Evolutionary conservation across 2,329 filamentous ascomycete species (phyloP), one percentile per base, ranked within the genome.

Genomic region (Exophiala dermatitidis): DNA sequence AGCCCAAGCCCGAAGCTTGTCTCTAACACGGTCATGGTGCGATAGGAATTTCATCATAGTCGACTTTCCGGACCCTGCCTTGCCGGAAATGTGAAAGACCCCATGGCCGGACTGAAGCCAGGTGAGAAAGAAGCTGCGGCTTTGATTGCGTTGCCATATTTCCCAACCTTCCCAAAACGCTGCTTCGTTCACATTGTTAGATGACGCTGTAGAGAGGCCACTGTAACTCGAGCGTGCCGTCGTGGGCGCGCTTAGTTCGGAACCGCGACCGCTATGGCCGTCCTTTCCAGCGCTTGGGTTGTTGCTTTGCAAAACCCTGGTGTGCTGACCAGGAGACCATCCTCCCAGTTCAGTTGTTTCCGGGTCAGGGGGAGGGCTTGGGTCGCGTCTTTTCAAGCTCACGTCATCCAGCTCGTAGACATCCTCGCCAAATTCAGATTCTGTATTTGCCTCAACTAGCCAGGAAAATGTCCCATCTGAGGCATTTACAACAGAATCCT

Each of bases 21-120:
- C 19, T 31, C 41, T 19, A 5, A 45, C 47, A 19, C 36, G 12
- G 3, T 45, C 26, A 4, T 54, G 30, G n/a, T 43, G 12, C 2
- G 34, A 12, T 10, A 54, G 33, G 36, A 45, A 54, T 40, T 54
- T 54, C 52, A 54, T 54, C n/a, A 54, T 47, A 8, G 52, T 54
- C 5, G 52, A 54, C 37, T 54, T 54, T 29, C 52, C 52, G 42
- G 29, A 46, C 3, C 19, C 52, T 7, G 52, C 29, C 34, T 46
- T 54, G 3, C 52, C 52, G 36, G 36, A 38, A n/a, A 38, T 38
- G n/a, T 38, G 10, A n/a, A 10, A 38, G 36, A 54, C 28, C 40
- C 32, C 5, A n/a, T 5, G 19, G 4, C 36, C 36, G 36, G 19
- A 38, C 19, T 38, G 7, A n/a, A 38, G 36, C 36, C 36, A 38